Evolutionary conservation across 495 filamentous ascomycete genomes (phyloP).

Genomic region (Cercophora sp.): DNA sequence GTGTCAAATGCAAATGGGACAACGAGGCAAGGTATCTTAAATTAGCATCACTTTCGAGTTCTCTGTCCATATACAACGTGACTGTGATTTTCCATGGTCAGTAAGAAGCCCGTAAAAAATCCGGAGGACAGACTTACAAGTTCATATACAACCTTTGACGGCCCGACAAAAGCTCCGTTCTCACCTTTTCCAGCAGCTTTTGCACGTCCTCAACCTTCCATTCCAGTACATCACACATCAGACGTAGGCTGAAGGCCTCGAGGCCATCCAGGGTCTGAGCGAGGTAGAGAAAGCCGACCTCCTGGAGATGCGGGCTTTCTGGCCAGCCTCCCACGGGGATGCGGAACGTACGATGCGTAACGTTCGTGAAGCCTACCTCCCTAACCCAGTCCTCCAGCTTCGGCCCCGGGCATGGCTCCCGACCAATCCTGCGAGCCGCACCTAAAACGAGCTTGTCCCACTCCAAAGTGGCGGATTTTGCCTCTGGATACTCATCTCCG

Average conservation of each 20-base stretch:
- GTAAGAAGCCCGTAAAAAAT: background rate
- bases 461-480: constrained; percentile 19
- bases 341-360: constrained; percentile 28
- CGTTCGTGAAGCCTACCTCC: constrained; percentile 31
- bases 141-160: constrained; percentile 1
- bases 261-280: constrained; percentile 21
- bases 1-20: too few species aligned
- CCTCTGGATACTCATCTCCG: constrained; percentile 29
- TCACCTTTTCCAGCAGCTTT: constrained; percentile 20
- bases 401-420: constrained; percentile 5
- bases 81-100: background rate
- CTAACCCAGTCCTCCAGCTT: constrained; percentile 20
- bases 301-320: constrained; percentile 39
- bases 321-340: constrained; percentile 41
- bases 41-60: too few species aligned
- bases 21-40: too few species aligned
- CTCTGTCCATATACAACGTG: constrained; percentile 12
- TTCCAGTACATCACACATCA: constrained; percentile 23
- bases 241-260: constrained; percentile 20
- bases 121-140: constrained; percentile 19
- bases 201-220: constrained; percentile 24
- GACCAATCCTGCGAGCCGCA: constrained; percentile 19
- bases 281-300: constrained; percentile 36
- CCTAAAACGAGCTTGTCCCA: constrained; percentile 31
- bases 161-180: constrained; percentile 16